phyloP scores from a whole-genome alignment of 1,139 yeast genomes.

The Suhomyces taliae region DNA sequence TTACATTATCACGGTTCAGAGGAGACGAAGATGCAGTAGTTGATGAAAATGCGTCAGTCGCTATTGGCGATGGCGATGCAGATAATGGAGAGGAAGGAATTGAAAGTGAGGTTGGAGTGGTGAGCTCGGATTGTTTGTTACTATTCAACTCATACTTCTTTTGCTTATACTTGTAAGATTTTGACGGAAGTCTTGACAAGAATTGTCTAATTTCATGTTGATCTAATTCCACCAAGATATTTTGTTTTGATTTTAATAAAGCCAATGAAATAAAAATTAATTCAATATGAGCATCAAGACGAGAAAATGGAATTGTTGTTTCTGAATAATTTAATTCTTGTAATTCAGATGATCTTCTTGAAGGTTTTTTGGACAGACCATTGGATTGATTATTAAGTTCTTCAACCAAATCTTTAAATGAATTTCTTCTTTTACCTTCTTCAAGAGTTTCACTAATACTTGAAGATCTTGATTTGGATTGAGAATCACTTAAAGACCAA shows the following conservation, averaged over 20 bases:
- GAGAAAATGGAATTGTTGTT: constrained; percentile 56
- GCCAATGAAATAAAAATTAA: constrained; percentile 77
- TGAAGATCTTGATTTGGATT: constrained; percentile 2
- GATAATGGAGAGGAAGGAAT: constrained; percentile 11
- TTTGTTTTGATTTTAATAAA: constrained; percentile 75
- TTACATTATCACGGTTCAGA: constrained; percentile 10
- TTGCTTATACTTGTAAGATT: constrained; percentile 41
- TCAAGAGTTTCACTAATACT: constrained; percentile 3
- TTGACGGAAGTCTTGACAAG: constrained; percentile 56
- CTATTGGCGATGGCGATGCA: constrained; percentile 9
- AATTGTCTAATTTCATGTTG: constrained; percentile 86
- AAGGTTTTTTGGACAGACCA: constrained; percentile 16
- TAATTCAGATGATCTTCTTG: constrained; percentile 9
- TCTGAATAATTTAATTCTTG: neutral
- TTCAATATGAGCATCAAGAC: constrained; percentile 76
- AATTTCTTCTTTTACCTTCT: constrained; percentile 18
- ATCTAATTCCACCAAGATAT: constrained; percentile 78
- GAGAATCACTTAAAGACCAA: constrained; percentile 33
- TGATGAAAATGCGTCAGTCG: constrained; percentile 6
- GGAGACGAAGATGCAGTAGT: constrained; percentile 7
- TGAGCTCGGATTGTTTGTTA: constrained; percentile 12
- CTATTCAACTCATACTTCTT: constrained; percentile 12
- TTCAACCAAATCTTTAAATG: constrained; percentile 35
- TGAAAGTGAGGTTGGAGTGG: constrained; percentile 12
- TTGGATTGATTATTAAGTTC: constrained; percentile 21